phyloP scores from a whole-genome alignment of 169 alveolate species.

The Cryptosporidium ryanae region DNA sequence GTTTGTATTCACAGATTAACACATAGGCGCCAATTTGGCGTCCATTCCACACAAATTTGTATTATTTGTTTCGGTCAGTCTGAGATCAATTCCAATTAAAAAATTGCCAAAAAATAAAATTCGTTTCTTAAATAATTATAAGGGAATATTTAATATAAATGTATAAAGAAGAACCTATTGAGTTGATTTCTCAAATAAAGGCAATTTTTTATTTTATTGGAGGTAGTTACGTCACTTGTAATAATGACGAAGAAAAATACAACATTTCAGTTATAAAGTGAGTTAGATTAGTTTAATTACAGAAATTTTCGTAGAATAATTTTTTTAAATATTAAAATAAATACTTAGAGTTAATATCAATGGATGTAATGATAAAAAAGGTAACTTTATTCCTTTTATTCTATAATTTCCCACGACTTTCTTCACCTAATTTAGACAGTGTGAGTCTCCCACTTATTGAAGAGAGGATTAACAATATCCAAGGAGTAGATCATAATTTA shows the following conservation, averaged over 20 bases:
- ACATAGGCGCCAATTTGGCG: conserved; percentile 75
- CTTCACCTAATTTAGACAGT: not conserved
- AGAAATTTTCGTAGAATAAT: no score
- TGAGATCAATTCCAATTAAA: not conserved
- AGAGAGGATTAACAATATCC: conserved; percentile 53
- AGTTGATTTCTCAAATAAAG: conserved; percentile 47
- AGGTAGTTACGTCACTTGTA: conserved; percentile 12
- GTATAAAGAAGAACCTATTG: conserved; percentile 33
- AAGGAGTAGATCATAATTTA: conserved; percentile 42
- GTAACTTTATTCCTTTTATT: no score
- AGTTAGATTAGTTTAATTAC: not conserved
- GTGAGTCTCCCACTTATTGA: conserved; percentile 42
- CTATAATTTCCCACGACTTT: not conserved
- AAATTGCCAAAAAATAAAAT: not conserved
- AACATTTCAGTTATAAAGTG: conserved; percentile 50
- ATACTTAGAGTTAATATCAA: no score
- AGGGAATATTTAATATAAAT: not conserved
- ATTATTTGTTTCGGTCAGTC: conserved; percentile 41
- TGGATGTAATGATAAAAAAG: no score
- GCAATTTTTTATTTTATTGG: conserved; percentile 68
- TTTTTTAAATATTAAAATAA: no score
- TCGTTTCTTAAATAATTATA: not conserved
- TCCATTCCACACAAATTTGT: conserved; percentile 75
- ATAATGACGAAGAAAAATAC: not conserved
- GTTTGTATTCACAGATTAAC: conserved; percentile 34